These are phyloP conservation scores for Stephania yunnanensis DNA, from an alignment of 164 flowering plant species.

Conservation along the genomic window DNA sequence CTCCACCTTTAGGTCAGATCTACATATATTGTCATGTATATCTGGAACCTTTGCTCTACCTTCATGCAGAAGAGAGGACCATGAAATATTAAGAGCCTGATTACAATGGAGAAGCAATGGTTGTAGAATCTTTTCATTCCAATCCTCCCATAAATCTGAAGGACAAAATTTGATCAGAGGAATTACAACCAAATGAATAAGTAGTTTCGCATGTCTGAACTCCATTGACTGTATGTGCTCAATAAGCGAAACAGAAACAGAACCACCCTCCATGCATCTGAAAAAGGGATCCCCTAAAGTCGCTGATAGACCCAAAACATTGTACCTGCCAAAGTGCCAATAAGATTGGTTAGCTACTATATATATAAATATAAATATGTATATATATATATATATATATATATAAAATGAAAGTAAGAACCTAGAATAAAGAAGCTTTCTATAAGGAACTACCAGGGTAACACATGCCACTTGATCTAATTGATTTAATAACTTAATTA, in stretches of 20 bases:
- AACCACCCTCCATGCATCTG: slow-evolving; percentile 43
- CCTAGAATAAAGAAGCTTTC: not conserved
- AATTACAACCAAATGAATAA: slow-evolving; percentile 63
- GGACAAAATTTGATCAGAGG: slow-evolving; percentile 78
- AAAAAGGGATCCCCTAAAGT: slow-evolving; percentile 80
- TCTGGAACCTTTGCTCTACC: slow-evolving; percentile 95
- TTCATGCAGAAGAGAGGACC: slow-evolving; percentile 76
- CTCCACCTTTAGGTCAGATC: slow-evolving; percentile 77
- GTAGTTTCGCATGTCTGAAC: slow-evolving; percentile 86
- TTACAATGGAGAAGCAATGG: slow-evolving; percentile 65
- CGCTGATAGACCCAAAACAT: slow-evolving; percentile 80
- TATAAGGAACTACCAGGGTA: not conserved
- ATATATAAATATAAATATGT: not conserved
- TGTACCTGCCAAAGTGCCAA: slow-evolving; percentile 45
- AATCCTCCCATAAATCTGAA: slow-evolving; percentile 62
- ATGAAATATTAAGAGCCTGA: slow-evolving; percentile 69
- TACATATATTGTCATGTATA: slow-evolving; percentile 36
- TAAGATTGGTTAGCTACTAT: slow-evolving; percentile 6
- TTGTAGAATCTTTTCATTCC: slow-evolving; percentile 70
- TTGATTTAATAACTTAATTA: not conserved
- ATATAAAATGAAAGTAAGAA: not conserved
- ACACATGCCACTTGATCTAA: not conserved
- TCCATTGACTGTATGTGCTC: slow-evolving; percentile 91
- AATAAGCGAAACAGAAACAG: slow-evolving; percentile 58
- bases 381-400: no score